Evolutionary conservation across 1,284 basidiomycete genomes (phyloP).

Genomic region (Ganoderma meredithae): DNA sequence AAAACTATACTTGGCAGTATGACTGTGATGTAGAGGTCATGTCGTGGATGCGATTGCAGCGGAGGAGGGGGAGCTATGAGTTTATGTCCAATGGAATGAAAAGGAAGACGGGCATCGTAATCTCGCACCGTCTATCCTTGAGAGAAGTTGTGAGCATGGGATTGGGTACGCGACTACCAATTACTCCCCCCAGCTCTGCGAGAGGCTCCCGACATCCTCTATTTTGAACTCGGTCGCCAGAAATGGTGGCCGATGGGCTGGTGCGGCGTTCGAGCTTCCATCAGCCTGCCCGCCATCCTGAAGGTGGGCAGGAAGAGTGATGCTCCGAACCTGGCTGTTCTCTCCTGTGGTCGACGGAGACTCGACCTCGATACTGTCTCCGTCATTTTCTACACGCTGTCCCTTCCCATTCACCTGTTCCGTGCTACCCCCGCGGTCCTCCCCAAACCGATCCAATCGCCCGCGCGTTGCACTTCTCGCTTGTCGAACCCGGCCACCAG

Average conservation of each 20-base stretch:
- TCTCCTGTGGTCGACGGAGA: constrained; percentile 20
- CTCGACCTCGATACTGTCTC: constrained; percentile 18
- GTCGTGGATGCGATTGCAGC: constrained; percentile 7
- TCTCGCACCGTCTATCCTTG: neutral
- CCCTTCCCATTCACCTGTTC: constrained; percentile 19
- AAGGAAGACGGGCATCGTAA: neutral
- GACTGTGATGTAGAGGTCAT: constrained; percentile 8
- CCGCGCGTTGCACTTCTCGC: constrained; percentile 37
- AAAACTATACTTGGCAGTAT: constrained; percentile 17
- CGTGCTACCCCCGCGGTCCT: constrained; percentile 26
- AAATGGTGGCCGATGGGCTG: constrained; percentile 25
- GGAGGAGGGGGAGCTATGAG: constrained; percentile 5
- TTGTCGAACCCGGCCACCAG: constrained; percentile 34
- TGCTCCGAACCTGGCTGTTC: constrained; percentile 5
- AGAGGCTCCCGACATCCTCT: constrained; percentile 40
- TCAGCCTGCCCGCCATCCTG: constrained; percentile 10
- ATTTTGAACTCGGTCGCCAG: constrained; percentile 36
- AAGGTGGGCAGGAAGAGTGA: constrained; percentile 4
- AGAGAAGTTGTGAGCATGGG: neutral
- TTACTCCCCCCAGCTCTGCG: constrained; percentile 44
- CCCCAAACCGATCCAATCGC: constrained; percentile 36
- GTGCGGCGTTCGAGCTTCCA: constrained; percentile 12
- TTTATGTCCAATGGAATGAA: constrained; percentile 18
- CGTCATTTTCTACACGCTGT: constrained; percentile 18
- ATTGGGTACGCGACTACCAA: neutral